Conservation (phyloP, 768 basidiomycete genomes). For the Megacollybia marginata region DNA sequence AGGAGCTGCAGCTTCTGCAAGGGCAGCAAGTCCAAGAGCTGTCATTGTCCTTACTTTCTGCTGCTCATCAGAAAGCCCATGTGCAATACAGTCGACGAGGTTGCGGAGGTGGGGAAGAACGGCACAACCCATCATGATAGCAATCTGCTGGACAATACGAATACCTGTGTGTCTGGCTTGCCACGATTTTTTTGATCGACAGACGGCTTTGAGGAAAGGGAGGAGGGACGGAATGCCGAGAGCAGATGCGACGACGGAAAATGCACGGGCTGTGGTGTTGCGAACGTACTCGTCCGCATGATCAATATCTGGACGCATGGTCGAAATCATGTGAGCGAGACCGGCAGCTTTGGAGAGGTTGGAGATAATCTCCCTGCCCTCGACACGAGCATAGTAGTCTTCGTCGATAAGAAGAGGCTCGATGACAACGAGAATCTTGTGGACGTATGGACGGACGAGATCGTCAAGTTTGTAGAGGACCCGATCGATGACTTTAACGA, state of each 20-base stretch:
- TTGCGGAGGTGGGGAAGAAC: slow-evolving; percentile 96
- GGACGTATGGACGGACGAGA: slow-evolving; percentile 96
- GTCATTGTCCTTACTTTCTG: slow-evolving; percentile 97
- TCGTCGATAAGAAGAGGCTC: slow-evolving; percentile 98
- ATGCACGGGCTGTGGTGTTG: slow-evolving; percentile 97
- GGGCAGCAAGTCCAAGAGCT: slow-evolving; percentile 82
- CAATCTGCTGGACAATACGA: slow-evolving; percentile 98
- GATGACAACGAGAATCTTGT: slow-evolving; percentile 99
- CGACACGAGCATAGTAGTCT: slow-evolving; percentile 93
- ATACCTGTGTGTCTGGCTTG: slow-evolving; percentile 99
- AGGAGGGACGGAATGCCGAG: slow-evolving; percentile 96
- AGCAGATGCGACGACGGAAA: slow-evolving; percentile 97
- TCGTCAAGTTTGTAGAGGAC: slow-evolving; percentile 99
- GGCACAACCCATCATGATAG: slow-evolving; percentile 99
- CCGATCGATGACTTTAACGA: slow-evolving; percentile 98
- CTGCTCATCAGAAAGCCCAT: slow-evolving; percentile 89
- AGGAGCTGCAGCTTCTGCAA: slow-evolving; percentile 95
- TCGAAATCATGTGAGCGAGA: slow-evolving; percentile 99
- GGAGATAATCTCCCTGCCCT: slow-evolving; percentile 98
- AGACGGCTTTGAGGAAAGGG: slow-evolving; percentile 97
- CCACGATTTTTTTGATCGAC: slow-evolving; percentile 99
- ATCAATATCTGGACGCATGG: slow-evolving; percentile 99
- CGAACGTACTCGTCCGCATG: slow-evolving; percentile 99
- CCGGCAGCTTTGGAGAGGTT: slow-evolving; percentile 98
- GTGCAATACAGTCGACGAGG: slow-evolving; percentile 92